phyloP scores from a whole-genome alignment of 768 basidiomycete species.

The Kwoniella europaea region DNA sequence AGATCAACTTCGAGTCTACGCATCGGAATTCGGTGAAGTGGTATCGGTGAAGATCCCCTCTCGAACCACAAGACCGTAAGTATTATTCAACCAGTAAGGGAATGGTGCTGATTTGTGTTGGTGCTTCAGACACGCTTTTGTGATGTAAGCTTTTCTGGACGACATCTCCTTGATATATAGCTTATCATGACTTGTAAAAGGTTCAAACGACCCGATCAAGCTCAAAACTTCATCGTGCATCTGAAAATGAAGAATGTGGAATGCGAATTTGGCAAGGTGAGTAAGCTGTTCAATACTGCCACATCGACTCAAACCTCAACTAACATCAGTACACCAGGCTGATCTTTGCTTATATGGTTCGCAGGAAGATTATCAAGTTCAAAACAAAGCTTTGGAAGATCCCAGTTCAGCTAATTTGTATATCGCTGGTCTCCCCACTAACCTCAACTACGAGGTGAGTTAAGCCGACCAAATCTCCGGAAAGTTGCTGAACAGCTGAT shows the following conservation, averaged over 20 bases:
- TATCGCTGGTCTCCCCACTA: constrained; percentile 38
- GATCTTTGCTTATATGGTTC: background rate
- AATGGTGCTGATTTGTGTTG: background rate
- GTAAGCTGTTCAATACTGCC: constrained; percentile 1
- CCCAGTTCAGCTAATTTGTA: constrained; percentile 43
- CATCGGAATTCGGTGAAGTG: constrained; percentile 34
- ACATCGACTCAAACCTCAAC: background rate
- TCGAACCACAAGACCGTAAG: constrained; percentile 13
- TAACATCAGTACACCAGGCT: constrained; percentile 6
- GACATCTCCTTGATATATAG: background rate
- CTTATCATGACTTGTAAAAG: constrained; percentile 10
- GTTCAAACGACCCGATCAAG: constrained; percentile 36
- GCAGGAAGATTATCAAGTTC: constrained; percentile 49
- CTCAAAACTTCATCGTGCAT: constrained; percentile 33
- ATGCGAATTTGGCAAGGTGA: constrained; percentile 46
- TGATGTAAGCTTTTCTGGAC: constrained; percentile 24
- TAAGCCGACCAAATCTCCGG: background rate
- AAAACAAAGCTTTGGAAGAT: constrained; percentile 44
- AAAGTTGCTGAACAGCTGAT: background rate
- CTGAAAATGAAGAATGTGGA: constrained; percentile 23
- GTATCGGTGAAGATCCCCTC: constrained; percentile 28
- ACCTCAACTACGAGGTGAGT: constrained; percentile 34
- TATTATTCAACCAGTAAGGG: background rate
- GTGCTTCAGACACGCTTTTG: constrained; percentile 36
- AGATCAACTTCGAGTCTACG: constrained; percentile 23